These are phyloP conservation scores for Dipodascus geniculatus DNA, from an alignment of 805 yeast species.

Conservation along the genomic window DNA sequence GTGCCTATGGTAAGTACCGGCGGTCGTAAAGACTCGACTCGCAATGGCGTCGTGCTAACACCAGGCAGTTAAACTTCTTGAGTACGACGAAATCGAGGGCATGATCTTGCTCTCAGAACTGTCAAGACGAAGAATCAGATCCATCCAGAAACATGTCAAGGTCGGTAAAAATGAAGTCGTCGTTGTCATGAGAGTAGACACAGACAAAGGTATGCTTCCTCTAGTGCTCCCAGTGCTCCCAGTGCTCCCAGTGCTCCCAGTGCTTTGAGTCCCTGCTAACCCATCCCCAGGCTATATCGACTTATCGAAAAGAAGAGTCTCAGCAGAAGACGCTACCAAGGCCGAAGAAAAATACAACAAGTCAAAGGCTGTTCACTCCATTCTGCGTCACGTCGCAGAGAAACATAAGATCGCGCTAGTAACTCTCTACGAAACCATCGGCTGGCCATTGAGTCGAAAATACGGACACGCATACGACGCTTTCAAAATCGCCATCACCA, in stretches of 20 bases:
- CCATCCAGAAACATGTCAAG: constrained; percentile 93
- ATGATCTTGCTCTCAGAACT: constrained; percentile 93
- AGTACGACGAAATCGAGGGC: constrained; percentile 97
- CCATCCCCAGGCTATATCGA: constrained; percentile 76
- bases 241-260: too few relatives aligned
- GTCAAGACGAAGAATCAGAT: constrained; percentile 96
- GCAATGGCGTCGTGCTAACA: neutral
- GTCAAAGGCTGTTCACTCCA: constrained; percentile 96
- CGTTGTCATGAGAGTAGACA: constrained; percentile 94
- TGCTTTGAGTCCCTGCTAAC: too few relatives aligned
- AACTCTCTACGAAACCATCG: constrained; percentile 72
- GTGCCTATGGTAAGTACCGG: constrained; percentile 58
- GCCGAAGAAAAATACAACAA: constrained; percentile 97
- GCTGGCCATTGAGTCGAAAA: constrained; percentile 95
- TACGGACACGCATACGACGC: constrained; percentile 98
- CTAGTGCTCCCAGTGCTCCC: too few relatives aligned
- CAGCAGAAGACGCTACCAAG: constrained; percentile 92
- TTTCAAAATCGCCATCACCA: constrained; percentile 90
- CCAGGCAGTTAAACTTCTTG: constrained; percentile 55
- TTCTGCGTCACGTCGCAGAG: constrained; percentile 95
- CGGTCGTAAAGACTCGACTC: constrained; percentile 23
- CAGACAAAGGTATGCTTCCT: constrained; percentile 78
- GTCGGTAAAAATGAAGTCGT: constrained; percentile 98
- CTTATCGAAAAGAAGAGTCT: constrained; percentile 92
- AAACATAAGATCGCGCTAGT: constrained; percentile 84